Evolutionary conservation across 306 rosid species (phyloP).

Genomic region (Hippophae rhamnoides): DNA sequence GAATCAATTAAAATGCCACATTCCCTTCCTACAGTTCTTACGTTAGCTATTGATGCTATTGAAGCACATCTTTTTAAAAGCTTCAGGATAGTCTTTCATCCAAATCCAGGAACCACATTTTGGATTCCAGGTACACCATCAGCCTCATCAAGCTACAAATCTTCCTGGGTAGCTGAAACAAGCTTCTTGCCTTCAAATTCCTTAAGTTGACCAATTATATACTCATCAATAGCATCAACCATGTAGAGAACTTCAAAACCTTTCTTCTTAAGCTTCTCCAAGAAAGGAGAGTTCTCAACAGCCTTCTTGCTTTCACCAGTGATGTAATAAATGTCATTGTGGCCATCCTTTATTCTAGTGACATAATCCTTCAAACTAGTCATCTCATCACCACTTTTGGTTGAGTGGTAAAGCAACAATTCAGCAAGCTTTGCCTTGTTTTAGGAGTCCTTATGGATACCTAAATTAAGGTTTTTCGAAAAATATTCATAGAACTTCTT

Average conservation of each 20-base stretch:
- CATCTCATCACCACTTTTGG: constrained; percentile 83
- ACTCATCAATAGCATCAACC: constrained; percentile 95
- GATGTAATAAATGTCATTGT: constrained; percentile 70
- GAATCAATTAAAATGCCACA: too few species aligned
- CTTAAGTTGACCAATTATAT: constrained; percentile 46
- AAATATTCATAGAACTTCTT: too few species aligned
- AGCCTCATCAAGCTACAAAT: constrained; percentile 65
- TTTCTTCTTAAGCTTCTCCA: constrained; percentile 41
- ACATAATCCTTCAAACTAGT: constrained; percentile 89
- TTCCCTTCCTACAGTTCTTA: too few species aligned
- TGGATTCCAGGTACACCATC: constrained; percentile 35
- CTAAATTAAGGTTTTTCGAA: too few species aligned
- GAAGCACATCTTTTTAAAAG: too few species aligned
- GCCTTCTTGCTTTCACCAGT: constrained; percentile 36
- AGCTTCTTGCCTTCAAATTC: too few species aligned
- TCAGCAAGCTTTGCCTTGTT: constrained; percentile 82
- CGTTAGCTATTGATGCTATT: too few species aligned
- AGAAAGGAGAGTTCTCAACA: constrained; percentile 74
- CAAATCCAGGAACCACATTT: too few species aligned
- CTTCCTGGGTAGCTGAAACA: constrained; percentile 27
- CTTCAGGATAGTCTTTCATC: too few species aligned
- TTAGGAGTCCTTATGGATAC: constrained; percentile 36
- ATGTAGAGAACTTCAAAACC: constrained; percentile 58
- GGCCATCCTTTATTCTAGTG: constrained; percentile 98
- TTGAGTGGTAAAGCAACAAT: constrained; percentile 71